Conservation (phyloP, 2,329 filamentous ascomycete genomes). For the Epichloe sylvatica region DNA sequence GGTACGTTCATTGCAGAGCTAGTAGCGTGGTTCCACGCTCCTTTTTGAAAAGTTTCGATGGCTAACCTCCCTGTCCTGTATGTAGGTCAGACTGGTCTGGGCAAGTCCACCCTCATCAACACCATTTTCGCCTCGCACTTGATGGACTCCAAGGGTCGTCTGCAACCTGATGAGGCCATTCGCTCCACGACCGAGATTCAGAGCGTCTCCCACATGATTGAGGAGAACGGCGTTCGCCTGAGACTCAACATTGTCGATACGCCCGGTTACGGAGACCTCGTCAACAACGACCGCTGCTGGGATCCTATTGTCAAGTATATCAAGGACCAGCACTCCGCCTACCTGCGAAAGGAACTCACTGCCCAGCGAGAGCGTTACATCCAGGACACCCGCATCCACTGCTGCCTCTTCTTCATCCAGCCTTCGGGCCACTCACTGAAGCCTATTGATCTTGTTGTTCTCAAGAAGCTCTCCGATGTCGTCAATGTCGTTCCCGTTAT, state of each 20-base stretch:
- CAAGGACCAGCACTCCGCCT: slow-evolving; percentile 99
- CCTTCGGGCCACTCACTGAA: slow-evolving; percentile 96
- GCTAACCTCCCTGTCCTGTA: slow-evolving; percentile 7
- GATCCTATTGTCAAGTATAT: slow-evolving; percentile 99
- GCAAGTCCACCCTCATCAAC: slow-evolving; percentile 98
- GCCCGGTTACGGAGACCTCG: slow-evolving; percentile 92
- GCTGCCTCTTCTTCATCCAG: slow-evolving; percentile 99
- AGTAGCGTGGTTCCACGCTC: slow-evolving; percentile 2
- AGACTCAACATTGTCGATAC: slow-evolving; percentile 98
- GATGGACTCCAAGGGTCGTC: slow-evolving; percentile 95
- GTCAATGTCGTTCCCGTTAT: slow-evolving; percentile 99
- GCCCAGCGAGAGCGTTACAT: slow-evolving; percentile 98
- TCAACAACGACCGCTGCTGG: slow-evolving; percentile 99
- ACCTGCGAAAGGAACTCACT: slow-evolving; percentile 97
- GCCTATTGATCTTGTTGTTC: slow-evolving; percentile 96
- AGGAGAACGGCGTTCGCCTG: slow-evolving; percentile 97
- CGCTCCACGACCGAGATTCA: slow-evolving; percentile 97
- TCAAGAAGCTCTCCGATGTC: slow-evolving; percentile 98
- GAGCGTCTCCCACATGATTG: slow-evolving; percentile 94
- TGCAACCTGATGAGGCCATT: slow-evolving; percentile 82
- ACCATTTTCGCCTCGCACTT: slow-evolving; percentile 99
- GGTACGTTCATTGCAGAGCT: slow-evolving; percentile 47
- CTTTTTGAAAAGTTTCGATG: not conserved
- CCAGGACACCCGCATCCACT: slow-evolving; percentile 97
- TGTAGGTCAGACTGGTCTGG: slow-evolving; percentile 89